Percentiles rank a stretch among this genome's conserved stretches.
Conservation (phyloP, 129 eudicot species). For the Flaveria brownii region DNA sequence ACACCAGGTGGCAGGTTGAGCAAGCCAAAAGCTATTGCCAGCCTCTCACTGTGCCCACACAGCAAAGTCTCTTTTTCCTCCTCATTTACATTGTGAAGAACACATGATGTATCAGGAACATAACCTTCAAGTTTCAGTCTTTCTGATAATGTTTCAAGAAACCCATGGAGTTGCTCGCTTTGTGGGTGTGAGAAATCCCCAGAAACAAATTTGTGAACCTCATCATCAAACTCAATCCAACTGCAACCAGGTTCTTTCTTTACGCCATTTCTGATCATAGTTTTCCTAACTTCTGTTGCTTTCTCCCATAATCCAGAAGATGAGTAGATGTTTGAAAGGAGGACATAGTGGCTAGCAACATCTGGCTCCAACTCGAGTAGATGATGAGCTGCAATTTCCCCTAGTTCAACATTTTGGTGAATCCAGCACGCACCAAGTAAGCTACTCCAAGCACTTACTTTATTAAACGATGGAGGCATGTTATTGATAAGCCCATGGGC, state of each 20-base stretch:
- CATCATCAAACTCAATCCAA: constrained; percentile 71
- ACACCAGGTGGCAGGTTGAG: constrained; percentile 67
- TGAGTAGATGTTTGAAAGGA: constrained; percentile 75
- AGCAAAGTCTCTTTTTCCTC: constrained; percentile 67
- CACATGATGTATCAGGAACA: constrained; percentile 80
- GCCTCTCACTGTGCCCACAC: constrained; percentile 80
- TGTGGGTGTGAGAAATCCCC: constrained; percentile 73
- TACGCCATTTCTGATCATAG: constrained; percentile 64
- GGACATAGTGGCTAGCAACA: constrained; percentile 81
- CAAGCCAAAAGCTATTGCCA: constrained; percentile 83
- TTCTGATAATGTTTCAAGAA: constrained; percentile 51
- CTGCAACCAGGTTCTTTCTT: constrained; percentile 90
- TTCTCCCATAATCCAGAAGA: constrained; percentile 77
- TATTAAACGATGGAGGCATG: constrained; percentile 56
- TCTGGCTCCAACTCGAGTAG: constrained; percentile 60
- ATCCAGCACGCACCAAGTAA: constrained; percentile 79
- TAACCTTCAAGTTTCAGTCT: constrained; percentile 69
- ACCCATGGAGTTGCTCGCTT: constrained; percentile 54
- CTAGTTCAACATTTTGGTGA: constrained; percentile 71
- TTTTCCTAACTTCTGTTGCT: constrained; percentile 57
- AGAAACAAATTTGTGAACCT: constrained; percentile 68
- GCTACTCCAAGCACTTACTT: constrained; percentile 77
- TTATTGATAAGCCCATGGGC: constrained; percentile 54
- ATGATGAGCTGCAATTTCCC: constrained; percentile 64
- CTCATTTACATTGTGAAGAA: constrained; percentile 78